Percentiles rank a stretch among this genome's conserved stretches.
Conservation (phyloP, 2,329 filamentous ascomycete genomes). For the Paraconiothyrium brasiliense region DNA sequence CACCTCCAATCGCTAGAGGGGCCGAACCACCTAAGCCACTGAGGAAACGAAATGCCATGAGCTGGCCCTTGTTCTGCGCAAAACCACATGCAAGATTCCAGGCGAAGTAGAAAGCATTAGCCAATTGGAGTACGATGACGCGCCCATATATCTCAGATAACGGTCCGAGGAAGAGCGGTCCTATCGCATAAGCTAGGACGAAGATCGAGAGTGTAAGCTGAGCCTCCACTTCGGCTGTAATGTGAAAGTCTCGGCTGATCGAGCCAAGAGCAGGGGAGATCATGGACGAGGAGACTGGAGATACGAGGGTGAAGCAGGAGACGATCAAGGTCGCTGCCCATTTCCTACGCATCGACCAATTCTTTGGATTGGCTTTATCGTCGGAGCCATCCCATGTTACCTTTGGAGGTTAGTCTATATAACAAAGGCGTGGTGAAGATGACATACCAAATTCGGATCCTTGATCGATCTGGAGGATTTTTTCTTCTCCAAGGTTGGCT, state of each 20-base stretch:
- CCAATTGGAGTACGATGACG: slow-evolving; percentile 47
- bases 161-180: slow-evolving; percentile 50
- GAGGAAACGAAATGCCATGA: slow-evolving; percentile 37
- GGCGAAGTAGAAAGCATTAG: slow-evolving; percentile 50
- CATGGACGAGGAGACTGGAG: slow-evolving; percentile 53
- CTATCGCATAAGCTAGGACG: slow-evolving; percentile 52
- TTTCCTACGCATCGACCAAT: slow-evolving; percentile 55
- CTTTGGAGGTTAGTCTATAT: slow-evolving; percentile 25
- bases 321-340: slow-evolving; percentile 58
- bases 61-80: slow-evolving; percentile 33
- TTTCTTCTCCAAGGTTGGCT: slow-evolving; percentile 36
- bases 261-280: slow-evolving; percentile 47
- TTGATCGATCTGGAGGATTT: slow-evolving; percentile 34
- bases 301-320: slow-evolving; percentile 52
- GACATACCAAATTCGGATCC: slow-evolving; percentile 45
- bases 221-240: slow-evolving; percentile 42
- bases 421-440: neutral
- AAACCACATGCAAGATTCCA: slow-evolving; percentile 54
- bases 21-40: slow-evolving; percentile 35
- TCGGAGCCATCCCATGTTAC: slow-evolving; percentile 58
- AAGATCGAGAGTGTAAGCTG: slow-evolving; percentile 52
- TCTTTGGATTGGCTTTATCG: slow-evolving; percentile 59
- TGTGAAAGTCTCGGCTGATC: slow-evolving; percentile 46
- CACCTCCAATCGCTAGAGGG: slow-evolving; percentile 38
- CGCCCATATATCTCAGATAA: slow-evolving; percentile 52